phyloP scores from a whole-genome alignment of 2,329 filamentous ascomycete species.

The Tolypocladium pustulatum region DNA sequence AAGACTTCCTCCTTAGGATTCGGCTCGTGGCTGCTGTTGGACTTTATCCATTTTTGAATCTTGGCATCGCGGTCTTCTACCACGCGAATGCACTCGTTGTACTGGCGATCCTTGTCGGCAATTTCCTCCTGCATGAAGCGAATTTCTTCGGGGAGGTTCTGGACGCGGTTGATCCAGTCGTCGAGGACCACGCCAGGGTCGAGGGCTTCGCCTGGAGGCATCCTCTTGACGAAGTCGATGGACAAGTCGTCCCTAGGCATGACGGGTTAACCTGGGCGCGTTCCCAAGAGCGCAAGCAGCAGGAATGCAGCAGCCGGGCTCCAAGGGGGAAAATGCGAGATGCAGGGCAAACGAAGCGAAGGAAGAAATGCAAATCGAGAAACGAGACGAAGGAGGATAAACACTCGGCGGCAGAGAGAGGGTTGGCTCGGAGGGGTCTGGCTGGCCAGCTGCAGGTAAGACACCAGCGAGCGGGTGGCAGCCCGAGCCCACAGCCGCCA shows the following conservation, averaged over 20 bases:
- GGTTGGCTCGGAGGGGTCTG: not conserved
- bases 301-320: not conserved
- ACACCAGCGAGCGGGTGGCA: not conserved
- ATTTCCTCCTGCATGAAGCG: slow-evolving; percentile 79
- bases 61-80: slow-evolving; percentile 64
- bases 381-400: not conserved
- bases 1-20: slow-evolving; percentile 68
- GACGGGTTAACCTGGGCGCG: slow-evolving; percentile 40
- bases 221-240: slow-evolving; percentile 59
- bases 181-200: slow-evolving; percentile 63
- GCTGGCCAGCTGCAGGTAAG: not conserved
- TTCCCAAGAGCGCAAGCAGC: slow-evolving; percentile 6
- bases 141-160: slow-evolving; percentile 74
- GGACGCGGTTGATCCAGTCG: slow-evolving; percentile 64
- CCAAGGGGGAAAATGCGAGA: not conserved
- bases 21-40: slow-evolving; percentile 60
- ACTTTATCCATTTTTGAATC: slow-evolving; percentile 73
- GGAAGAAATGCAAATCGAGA: not conserved
- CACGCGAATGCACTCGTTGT: slow-evolving; percentile 55
- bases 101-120: slow-evolving; percentile 64
- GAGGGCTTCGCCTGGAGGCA: slow-evolving; percentile 50
- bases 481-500: not conserved
- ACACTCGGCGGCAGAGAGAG: not conserved
- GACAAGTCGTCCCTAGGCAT: slow-evolving; percentile 66
- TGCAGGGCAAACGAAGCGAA: not conserved